Conservation (phyloP, 495 filamentous ascomycete genomes). For the Penicillium paxilli region DNA sequence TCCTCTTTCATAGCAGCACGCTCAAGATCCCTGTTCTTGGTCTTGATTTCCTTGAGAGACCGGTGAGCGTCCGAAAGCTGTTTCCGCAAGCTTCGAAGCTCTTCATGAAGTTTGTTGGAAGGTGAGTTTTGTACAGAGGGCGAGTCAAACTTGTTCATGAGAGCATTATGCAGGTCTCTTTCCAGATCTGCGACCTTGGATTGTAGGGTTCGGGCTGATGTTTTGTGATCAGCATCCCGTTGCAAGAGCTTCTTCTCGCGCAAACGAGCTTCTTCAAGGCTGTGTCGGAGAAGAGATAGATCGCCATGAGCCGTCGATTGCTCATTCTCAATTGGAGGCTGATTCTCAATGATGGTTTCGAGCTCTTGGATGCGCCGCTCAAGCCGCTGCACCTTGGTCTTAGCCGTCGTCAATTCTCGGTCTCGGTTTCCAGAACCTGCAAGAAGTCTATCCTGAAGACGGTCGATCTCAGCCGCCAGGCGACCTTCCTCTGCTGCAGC, state of each 20-base stretch:
- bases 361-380: constrained; percentile 59
- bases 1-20: constrained; percentile 50
- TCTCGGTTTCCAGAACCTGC: constrained; percentile 45
- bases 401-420: constrained; percentile 49
- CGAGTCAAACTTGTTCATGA: constrained; percentile 50
- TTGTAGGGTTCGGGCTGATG: constrained; percentile 52
- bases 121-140: constrained; percentile 52
- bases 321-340: constrained; percentile 32
- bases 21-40: constrained; percentile 49
- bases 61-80: constrained; percentile 64
- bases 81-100: constrained; percentile 60
- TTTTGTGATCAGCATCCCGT: constrained; percentile 61
- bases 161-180: constrained; percentile 52
- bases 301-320: constrained; percentile 52
- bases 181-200: constrained; percentile 58
- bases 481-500: constrained; percentile 57
- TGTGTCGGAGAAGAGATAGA: constrained; percentile 56
- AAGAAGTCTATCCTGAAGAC: constrained; percentile 50
- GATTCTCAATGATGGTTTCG: constrained; percentile 52
- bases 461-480: constrained; percentile 57
- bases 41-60: constrained; percentile 56
- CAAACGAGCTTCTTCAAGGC: constrained; percentile 61
- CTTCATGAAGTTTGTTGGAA: constrained; percentile 55
- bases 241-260: constrained; percentile 63
- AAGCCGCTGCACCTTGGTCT: constrained; percentile 57